Base-by-base conservation (phyloP, 176 grass and related monocot species). In the Pontederia paniculata region DNA sequence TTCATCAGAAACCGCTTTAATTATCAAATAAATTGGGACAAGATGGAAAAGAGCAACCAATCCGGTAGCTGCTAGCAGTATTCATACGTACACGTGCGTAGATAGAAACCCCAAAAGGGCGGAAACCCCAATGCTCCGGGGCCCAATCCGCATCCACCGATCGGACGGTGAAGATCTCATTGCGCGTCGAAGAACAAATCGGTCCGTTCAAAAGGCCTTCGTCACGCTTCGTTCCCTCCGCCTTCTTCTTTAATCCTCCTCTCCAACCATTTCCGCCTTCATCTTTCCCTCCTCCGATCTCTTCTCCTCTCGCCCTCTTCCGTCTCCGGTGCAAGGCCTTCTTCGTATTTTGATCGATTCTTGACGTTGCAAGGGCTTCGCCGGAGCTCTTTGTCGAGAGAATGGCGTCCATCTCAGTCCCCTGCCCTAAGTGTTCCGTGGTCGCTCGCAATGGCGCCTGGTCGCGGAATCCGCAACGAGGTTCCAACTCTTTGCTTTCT, bases 401-500 rank as follows among this genome's bases (percentile, higher is more conserved):
- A 25, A 81, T 81, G 78, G 72, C 72, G 60, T 60, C 78, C 10
- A 75, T 75, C 21, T 81, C 78, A 18, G 45, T 81, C 17, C 78
- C 78, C 41, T 76, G 78, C 66, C 66, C 66, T 45, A 75, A 81
- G 60, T 76, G 78, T 28, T 68, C 60, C 15, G 53, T 66, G 37
- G 46, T 42, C 15, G 21, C 72, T 44, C 2, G 16, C 0, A 44
- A 22, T 21, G 68, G 42, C 9, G 11, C 56, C 28, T 31, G 12
- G 21, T 19, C 23, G 12, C 69, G 46, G 17, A 60, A 48, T 21
- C 28, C 57, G 23, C 17, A 13, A 7, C 17, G 10, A 12, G 19
- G 3, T 23, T 0, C 9, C 25, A 49, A 12, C 19, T 14, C 44
- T 5, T 8, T 17, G 28, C 17, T 41, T 12, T 52, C 48, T 53